phyloP scores from a whole-genome alignment of 345 rosid genomes.

The Balakata baccata region DNA sequence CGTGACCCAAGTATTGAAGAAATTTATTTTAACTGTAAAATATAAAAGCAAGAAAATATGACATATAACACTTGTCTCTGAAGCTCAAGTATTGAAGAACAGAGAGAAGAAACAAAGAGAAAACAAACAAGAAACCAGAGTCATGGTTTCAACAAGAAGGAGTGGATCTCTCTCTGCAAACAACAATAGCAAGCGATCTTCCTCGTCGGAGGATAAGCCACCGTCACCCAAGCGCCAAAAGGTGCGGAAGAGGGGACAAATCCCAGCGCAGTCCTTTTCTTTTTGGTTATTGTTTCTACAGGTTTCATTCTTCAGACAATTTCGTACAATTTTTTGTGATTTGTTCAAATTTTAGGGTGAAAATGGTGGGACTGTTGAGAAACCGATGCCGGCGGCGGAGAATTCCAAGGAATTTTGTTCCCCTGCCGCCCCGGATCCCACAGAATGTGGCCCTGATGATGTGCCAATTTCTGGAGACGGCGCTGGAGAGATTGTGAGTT shows the following conservation, averaged over 20 bases:
- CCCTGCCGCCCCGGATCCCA: slow-evolving; percentile 45
- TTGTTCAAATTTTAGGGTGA: slow-evolving; percentile 44
- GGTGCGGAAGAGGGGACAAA: slow-evolving; percentile 33
- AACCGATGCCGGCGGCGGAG: slow-evolving; percentile 46
- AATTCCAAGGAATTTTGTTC: slow-evolving; percentile 57
- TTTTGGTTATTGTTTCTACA: neutral
- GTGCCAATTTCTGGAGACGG: slow-evolving; percentile 44
- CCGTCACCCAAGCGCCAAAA: slow-evolving; percentile 74
- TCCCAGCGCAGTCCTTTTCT: neutral
- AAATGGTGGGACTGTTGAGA: slow-evolving; percentile 48
- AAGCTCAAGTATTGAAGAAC: slow-evolving; percentile 11
- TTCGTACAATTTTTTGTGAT: neutral
- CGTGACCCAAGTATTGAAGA: neutral
- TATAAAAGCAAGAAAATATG: too few species aligned
- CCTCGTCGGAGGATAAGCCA: slow-evolving; percentile 31
- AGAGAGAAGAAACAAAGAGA: neutral
- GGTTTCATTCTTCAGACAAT: slow-evolving; percentile 12
- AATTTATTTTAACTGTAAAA: too few species aligned
- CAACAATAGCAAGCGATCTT: slow-evolving; percentile 35
- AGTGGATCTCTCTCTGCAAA: slow-evolving; percentile 78
- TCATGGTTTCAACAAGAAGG: slow-evolving; percentile 84
- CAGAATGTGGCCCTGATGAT: slow-evolving; percentile 48
- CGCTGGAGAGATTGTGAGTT: slow-evolving; percentile 21
- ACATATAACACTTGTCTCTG: too few species aligned
- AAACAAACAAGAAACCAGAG: slow-evolving; percentile 32